phyloP scores from a whole-genome alignment of 2,329 filamentous ascomycete species.

The Cryphonectria radicalis region DNA sequence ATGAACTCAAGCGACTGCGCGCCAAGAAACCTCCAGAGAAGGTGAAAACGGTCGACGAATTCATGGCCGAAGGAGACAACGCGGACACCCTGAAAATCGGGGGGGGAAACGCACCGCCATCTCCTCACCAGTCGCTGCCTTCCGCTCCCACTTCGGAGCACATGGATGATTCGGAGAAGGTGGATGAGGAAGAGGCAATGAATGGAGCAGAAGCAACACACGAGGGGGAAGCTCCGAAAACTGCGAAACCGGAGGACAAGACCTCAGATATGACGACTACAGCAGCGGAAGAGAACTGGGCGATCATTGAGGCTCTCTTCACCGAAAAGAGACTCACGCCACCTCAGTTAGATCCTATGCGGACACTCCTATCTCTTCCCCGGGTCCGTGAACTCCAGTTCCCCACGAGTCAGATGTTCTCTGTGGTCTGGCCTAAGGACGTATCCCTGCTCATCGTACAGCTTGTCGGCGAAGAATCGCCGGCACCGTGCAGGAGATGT shows the following conservation, averaged over 20 bases:
- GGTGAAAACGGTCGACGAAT: constrained; percentile 15
- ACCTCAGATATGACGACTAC: background rate
- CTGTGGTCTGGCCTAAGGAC: constrained; percentile 3
- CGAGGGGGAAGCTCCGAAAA: background rate
- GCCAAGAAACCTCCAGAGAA: background rate
- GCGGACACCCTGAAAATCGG: background rate
- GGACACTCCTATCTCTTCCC: background rate
- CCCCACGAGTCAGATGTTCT: background rate
- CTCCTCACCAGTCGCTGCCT: background rate
- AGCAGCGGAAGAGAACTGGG: constrained; percentile 12
- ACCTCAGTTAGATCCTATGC: constrained; percentile 6
- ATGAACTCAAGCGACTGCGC: background rate
- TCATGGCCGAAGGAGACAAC: background rate
- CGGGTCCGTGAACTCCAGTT: background rate
- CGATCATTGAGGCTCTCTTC: background rate
- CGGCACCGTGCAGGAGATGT: constrained; percentile 10
- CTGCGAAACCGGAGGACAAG: background rate
- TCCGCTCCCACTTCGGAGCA: background rate
- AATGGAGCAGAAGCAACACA: background rate
- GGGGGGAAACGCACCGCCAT: background rate
- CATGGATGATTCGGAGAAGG: background rate
- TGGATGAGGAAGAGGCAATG: background rate
- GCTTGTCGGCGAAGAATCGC: constrained; percentile 10
- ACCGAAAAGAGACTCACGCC: background rate
- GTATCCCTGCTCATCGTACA: constrained; percentile 19